Percentiles rank a stretch among this genome's conserved stretches.
Conservation (phyloP, 2,329 filamentous ascomycete species). For the Biscogniauxia mediterranea region DNA sequence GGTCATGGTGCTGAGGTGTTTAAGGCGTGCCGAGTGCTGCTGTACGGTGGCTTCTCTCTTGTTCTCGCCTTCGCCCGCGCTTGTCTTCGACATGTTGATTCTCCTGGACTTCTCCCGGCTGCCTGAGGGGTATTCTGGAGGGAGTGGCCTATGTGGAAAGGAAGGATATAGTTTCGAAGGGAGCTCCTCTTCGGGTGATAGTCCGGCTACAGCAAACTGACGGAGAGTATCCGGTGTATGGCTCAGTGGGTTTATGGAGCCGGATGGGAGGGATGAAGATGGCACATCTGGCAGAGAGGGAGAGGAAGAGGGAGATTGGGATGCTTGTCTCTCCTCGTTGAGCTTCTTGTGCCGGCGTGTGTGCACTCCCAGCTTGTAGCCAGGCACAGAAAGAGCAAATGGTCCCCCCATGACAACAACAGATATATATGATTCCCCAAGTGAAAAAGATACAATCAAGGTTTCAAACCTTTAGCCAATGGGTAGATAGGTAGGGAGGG, state of each 20-base stretch:
- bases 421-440: background rate
- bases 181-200: slow-evolving; percentile 45
- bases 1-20: slow-evolving; percentile 65
- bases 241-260: slow-evolving; percentile 54
- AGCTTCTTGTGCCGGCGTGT: slow-evolving; percentile 29
- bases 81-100: slow-evolving; percentile 2
- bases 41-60: slow-evolving; percentile 13
- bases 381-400: slow-evolving; percentile 30
- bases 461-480: no score
- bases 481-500: no score
- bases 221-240: slow-evolving; percentile 50
- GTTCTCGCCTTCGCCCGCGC: slow-evolving; percentile 11
- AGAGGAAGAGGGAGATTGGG: background rate
- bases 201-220: slow-evolving; percentile 54
- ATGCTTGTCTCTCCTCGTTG: background rate
- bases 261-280: slow-evolving; percentile 28
- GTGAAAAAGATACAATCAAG: no score
- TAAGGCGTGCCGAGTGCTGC: slow-evolving; percentile 38
- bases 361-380: slow-evolving; percentile 26
- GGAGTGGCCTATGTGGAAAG: slow-evolving; percentile 53
- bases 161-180: slow-evolving; percentile 37
- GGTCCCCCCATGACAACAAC: slow-evolving; percentile 20
- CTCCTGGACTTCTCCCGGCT: slow-evolving; percentile 15
- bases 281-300: slow-evolving; percentile 13
- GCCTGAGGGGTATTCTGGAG: slow-evolving; percentile 14